Percentiles rank a stretch among this genome's conserved stretches.
phyloP scores from a whole-genome alignment of 2,329 filamentous ascomycete genomes.

The Fusarium azukiicola region DNA sequence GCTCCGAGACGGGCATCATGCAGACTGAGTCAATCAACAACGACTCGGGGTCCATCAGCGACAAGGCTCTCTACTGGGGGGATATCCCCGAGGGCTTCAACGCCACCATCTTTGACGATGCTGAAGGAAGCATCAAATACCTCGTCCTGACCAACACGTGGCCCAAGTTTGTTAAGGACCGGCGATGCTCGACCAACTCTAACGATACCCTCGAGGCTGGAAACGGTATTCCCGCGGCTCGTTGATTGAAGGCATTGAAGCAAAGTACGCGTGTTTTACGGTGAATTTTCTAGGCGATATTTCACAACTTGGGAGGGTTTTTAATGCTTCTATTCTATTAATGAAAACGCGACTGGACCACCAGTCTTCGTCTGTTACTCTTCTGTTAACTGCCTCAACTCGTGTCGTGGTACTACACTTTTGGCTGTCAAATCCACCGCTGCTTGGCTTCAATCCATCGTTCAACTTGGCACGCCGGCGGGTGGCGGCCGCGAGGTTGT shows the following conservation, averaged over 20 bases:
- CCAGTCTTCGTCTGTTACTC: slow-evolving; percentile 22
- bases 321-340: slow-evolving; percentile 33
- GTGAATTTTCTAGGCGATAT: slow-evolving; percentile 9
- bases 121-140: slow-evolving; percentile 82
- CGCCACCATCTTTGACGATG: slow-evolving; percentile 77
- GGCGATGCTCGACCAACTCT: slow-evolving; percentile 58
- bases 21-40: slow-evolving; percentile 25
- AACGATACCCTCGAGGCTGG: slow-evolving; percentile 49
- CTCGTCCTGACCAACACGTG: slow-evolving; percentile 86
- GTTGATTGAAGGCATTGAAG: neutral
- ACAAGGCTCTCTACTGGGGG: slow-evolving; percentile 63
- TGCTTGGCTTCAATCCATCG: too few species aligned
- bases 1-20: slow-evolving; percentile 52
- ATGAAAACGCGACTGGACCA: slow-evolving; percentile 32
- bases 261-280: slow-evolving; percentile 37
- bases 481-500: too few species aligned
- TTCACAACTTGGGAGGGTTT: slow-evolving; percentile 17
- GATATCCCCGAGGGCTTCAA: slow-evolving; percentile 73
- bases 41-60: slow-evolving; percentile 43
- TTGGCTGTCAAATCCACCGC: too few species aligned
- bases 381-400: neutral
- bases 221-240: slow-evolving; percentile 29
- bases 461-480: too few species aligned
- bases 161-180: slow-evolving; percentile 77
- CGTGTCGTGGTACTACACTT: neutral